A percentile compares a stretch with the other conserved stretches of the same genome.
phyloP scores from a whole-genome alignment of 805 yeast genomes.

The Hanseniaspora osmophila region DNA sequence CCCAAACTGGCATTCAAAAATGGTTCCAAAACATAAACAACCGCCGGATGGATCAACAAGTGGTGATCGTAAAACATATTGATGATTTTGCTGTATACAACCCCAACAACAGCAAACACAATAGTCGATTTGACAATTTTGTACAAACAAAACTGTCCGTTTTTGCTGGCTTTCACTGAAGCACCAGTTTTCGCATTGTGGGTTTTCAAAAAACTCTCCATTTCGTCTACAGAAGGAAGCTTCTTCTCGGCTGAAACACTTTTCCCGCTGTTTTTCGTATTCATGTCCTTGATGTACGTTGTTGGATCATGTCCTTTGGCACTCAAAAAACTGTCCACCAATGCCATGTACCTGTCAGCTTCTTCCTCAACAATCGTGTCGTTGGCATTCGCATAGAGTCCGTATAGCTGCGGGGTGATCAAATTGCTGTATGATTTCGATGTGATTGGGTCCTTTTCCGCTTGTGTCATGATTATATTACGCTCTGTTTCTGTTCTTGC shows the following conservation, averaged over 20 bases:
- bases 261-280: not conserved
- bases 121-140: not conserved
- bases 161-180: not conserved
- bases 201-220: not conserved
- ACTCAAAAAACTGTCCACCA: not conserved
- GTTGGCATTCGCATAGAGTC: constrained; percentile 31
- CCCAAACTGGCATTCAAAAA: not conserved
- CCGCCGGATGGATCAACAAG: not conserved
- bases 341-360: constrained; percentile 5
- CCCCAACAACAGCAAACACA: not conserved
- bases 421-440: not conserved
- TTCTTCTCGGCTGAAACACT: not conserved
- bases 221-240: not conserved
- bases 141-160: not conserved
- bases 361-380: constrained; percentile 20
- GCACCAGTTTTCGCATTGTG: not conserved
- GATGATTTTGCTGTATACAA: not conserved
- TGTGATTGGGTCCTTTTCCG: not conserved
- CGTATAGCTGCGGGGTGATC: constrained; percentile 22
- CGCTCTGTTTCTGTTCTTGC: not conserved
- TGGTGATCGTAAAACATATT: not conserved
- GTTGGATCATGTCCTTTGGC: not conserved
- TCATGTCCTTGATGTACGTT: not conserved
- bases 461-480: not conserved
- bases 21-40: not conserved